A percentile compares a stretch with the other conserved stretches of the same genome.
Conservation (phyloP, 768 basidiomycete species). For the Phylloporus sp. region DNA sequence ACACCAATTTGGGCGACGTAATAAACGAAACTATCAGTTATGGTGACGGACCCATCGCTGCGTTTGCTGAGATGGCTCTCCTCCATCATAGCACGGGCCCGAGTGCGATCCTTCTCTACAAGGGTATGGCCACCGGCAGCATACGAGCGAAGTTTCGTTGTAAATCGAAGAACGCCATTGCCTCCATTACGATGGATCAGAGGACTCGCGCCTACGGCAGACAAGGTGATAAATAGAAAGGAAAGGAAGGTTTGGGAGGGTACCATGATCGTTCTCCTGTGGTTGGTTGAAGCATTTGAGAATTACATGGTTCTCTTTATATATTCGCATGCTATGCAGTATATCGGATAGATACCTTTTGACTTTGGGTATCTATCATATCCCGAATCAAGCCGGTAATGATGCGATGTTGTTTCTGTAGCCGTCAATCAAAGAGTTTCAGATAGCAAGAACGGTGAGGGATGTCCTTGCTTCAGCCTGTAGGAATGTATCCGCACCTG, state of each 20-base stretch:
- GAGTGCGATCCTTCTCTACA: slow-evolving; percentile 17
- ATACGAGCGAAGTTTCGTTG: not conserved
- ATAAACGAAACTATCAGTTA: slow-evolving; percentile 18
- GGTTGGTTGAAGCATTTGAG: not conserved
- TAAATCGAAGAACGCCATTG: not conserved
- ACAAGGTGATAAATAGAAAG: not conserved
- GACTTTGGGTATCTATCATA: not conserved
- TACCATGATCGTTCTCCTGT: not conserved
- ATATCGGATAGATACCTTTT: not conserved
- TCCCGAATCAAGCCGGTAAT: not conserved
- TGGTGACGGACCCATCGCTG: not conserved
- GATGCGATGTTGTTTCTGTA: not conserved
- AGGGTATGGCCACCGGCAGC: not conserved
- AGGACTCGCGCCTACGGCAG: not conserved
- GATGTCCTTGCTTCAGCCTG: no score
- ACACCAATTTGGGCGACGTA: slow-evolving; percentile 31
- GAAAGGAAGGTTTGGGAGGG: not conserved
- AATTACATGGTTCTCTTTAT: not conserved
- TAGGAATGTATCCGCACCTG: no score
- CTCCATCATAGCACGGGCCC: slow-evolving; percentile 12
- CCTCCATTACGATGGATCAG: not conserved
- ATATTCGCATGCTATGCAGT: not conserved
- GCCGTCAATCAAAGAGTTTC: no score
- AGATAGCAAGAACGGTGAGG: no score
- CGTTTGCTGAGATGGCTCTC: slow-evolving; percentile 3